Conservation (phyloP, 2,329 filamentous ascomycete genomes). For the Thermoascus crustaceus region DNA sequence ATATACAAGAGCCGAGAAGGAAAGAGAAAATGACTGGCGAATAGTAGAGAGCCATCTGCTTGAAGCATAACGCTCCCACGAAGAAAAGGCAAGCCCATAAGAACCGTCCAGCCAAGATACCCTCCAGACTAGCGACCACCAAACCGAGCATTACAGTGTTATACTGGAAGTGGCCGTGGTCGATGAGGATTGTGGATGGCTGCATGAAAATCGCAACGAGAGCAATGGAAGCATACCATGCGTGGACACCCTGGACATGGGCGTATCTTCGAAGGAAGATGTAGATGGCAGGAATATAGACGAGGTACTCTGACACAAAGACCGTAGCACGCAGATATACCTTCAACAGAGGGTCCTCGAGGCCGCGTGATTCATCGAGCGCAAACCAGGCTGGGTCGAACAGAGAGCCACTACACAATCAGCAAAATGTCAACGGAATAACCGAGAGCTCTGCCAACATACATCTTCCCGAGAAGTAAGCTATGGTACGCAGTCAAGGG, state of each 20-base stretch:
- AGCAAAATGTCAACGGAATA: constrained; percentile 7
- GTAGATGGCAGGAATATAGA: constrained; percentile 77
- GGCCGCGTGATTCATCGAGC: constrained; percentile 71
- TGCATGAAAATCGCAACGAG: constrained; percentile 88
- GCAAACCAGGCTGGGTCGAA: constrained; percentile 84
- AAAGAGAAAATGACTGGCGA: constrained; percentile 89
- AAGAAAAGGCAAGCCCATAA: constrained; percentile 92
- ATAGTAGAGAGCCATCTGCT: constrained; percentile 99
- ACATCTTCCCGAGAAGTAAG: constrained; percentile 83
- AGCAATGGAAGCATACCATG: constrained; percentile 76
- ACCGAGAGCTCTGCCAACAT: constrained; percentile 22
- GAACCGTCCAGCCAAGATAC: constrained; percentile 73
- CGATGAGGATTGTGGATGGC: constrained; percentile 79
- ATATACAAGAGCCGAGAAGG: constrained; percentile 77
- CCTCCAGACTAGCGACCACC: constrained; percentile 76
- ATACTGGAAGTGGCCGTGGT: constrained; percentile 96
- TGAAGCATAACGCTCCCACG: constrained; percentile 88
- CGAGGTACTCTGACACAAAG: constrained; percentile 79
- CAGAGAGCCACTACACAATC: constrained; percentile 52
- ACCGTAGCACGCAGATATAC: constrained; percentile 95
- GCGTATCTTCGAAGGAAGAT: constrained; percentile 79
- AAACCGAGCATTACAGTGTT: constrained; percentile 98
- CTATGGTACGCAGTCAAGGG: constrained; percentile 97
- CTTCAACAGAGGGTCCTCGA: constrained; percentile 72
- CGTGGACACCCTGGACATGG: constrained; percentile 64